Evolutionary conservation across 176 grass and related monocot genomes (phyloP).

Genomic region (Saccharum officinarum): DNA sequence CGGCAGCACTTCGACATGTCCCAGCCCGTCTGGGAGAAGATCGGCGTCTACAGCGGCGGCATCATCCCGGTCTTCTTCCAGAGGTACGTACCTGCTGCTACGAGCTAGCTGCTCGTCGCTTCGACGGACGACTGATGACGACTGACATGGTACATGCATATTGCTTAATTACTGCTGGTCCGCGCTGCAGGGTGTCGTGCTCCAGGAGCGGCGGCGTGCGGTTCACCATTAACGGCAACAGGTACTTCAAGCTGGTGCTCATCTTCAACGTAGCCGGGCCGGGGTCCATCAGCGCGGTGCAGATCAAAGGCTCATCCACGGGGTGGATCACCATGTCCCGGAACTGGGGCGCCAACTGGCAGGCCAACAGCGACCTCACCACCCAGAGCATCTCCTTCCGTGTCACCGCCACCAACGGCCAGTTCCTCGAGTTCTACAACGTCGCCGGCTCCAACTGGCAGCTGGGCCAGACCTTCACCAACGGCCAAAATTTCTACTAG

Average conservation of each 20-base stretch:
- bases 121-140: too few species aligned
- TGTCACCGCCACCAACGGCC: conserved; percentile 49
- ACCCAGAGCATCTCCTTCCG: conserved; percentile 69
- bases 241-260: conserved; percentile 78
- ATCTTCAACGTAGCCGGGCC: conserved; percentile 62
- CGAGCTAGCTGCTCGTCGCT: too few species aligned
- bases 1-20: conserved; percentile 82
- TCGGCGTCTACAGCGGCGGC: conserved; percentile 60
- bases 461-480: conserved; percentile 78
- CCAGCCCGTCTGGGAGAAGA: conserved; percentile 70
- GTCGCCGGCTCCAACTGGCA: conserved; percentile 42
- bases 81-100: background rate
- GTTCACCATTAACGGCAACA: conserved; percentile 72
- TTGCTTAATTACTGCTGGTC: too few species aligned
- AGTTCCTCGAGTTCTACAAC: conserved; percentile 32
- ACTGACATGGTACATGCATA: too few species aligned
- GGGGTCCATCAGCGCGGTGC: conserved; percentile 49
- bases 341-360: conserved; percentile 86
- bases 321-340: conserved; percentile 56
- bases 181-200: conserved; percentile 28
- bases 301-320: conserved; percentile 55
- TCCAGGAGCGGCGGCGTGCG: conserved; percentile 62
- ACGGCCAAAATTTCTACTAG: conserved; percentile 54
- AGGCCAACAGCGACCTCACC: conserved; percentile 45
- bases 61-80: conserved; percentile 60